Evolutionary conservation across 768 basidiomycete species (phyloP).

Genomic region (Punctularia strigosozonata): DNA sequence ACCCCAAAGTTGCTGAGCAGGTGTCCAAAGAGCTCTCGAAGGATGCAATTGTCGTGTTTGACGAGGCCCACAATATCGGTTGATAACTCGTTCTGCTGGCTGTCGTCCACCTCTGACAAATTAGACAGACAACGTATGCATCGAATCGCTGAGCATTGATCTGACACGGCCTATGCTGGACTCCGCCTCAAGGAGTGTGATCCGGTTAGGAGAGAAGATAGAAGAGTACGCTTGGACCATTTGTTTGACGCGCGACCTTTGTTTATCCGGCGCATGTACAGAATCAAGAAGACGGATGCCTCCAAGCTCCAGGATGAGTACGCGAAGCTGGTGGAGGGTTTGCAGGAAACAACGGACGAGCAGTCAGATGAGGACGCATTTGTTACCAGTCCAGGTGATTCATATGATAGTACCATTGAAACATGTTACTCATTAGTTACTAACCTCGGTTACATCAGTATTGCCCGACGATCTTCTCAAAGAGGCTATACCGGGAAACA

Average conservation of each 20-base stretch:
- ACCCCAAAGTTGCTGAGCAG: conserved; percentile 98
- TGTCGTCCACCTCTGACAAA: conserved; percentile 3
- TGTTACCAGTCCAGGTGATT: conserved; percentile 79
- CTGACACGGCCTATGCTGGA: conserved; percentile 96
- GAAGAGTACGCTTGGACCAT: conserved; percentile 57
- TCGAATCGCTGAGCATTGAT: conserved; percentile 96
- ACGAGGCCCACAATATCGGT: conserved; percentile 99
- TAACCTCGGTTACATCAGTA: conserved; percentile 31
- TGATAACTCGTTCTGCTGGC: conserved; percentile 10
- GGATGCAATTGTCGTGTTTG: conserved; percentile 97
- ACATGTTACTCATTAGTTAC: background rate
- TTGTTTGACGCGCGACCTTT: background rate
- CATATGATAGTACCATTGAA: background rate
- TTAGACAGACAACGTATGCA: conserved; percentile 85
- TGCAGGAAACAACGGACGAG: conserved; percentile 61
- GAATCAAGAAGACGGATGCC: conserved; percentile 90
- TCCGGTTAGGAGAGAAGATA: conserved; percentile 79
- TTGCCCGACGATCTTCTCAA: conserved; percentile 89
- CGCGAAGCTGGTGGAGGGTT: conserved; percentile 84
- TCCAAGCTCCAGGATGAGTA: conserved; percentile 95
- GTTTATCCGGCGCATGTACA: conserved; percentile 18
- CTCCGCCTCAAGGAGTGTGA: conserved; percentile 80
- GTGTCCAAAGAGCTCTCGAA: conserved; percentile 97
- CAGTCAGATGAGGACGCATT: conserved; percentile 69
- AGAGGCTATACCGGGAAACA: conserved; percentile 96